phyloP scores from a whole-genome alignment of 2,329 filamentous ascomycete species.

The Penicillium brevicompactum region DNA sequence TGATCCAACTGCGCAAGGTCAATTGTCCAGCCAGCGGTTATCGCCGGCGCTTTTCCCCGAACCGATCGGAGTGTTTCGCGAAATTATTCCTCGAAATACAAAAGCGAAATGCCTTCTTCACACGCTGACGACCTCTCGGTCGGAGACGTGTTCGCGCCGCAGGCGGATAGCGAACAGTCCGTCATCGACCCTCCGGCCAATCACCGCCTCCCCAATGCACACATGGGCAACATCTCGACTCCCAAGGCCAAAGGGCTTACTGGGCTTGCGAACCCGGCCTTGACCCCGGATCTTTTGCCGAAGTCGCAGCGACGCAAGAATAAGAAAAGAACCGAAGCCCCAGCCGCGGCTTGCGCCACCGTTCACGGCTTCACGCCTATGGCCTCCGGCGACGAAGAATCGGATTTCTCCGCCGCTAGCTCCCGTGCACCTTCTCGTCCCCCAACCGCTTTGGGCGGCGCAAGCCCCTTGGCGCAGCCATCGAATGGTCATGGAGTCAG shows the following conservation, averaged over 20 bases:
- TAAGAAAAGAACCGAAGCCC: slow-evolving; percentile 42
- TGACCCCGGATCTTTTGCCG: slow-evolving; percentile 28
- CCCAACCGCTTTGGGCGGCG: slow-evolving; percentile 25
- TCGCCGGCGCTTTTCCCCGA: slow-evolving; percentile 3
- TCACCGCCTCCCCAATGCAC: slow-evolving; percentile 26
- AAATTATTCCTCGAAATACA: neutral
- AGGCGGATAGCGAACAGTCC: slow-evolving; percentile 35
- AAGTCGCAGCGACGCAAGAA: slow-evolving; percentile 41
- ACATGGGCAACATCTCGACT: slow-evolving; percentile 30
- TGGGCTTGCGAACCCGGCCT: slow-evolving; percentile 31
- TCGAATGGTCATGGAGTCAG: slow-evolving; percentile 71
- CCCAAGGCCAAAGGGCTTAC: slow-evolving; percentile 24
- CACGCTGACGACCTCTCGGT: slow-evolving; percentile 39
- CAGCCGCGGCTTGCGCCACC: slow-evolving; percentile 38
- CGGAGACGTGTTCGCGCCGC: slow-evolving; percentile 42
- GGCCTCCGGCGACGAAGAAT: slow-evolving; percentile 49
- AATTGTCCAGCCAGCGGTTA: slow-evolving; percentile 12
- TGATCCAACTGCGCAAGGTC: slow-evolving; percentile 7
- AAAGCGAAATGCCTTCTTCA: slow-evolving; percentile 24
- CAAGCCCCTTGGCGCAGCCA: slow-evolving; percentile 54
- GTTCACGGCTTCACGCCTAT: slow-evolving; percentile 48
- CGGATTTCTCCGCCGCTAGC: slow-evolving; percentile 45
- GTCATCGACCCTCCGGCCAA: slow-evolving; percentile 26
- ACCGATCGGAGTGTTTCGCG: neutral
- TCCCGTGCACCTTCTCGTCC: slow-evolving; percentile 26